Percentiles rank a stretch among this genome's conserved stretches.
Conservation (phyloP, 2,329 filamentous ascomycete genomes). For the Parasarocladium wereldwijsianum region DNA sequence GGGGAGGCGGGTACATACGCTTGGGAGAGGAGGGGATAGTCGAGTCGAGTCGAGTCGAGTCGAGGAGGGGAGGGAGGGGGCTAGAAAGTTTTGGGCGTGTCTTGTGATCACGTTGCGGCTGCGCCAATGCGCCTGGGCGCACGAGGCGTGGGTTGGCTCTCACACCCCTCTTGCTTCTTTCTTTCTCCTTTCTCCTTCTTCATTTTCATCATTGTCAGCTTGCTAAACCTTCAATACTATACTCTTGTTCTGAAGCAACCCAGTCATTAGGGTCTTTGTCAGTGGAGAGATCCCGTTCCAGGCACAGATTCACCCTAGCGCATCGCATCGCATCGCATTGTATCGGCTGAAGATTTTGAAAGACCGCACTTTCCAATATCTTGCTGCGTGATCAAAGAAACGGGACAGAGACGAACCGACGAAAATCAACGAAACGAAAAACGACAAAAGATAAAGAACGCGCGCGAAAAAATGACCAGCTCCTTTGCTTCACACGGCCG, state of each 20-base stretch:
- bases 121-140: background rate
- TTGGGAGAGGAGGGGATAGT: background rate
- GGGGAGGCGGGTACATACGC: no score
- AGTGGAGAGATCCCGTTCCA: no score
- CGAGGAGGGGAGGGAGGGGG: no score
- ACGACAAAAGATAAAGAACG: background rate
- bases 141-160: background rate
- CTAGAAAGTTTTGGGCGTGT: constrained; percentile 2
- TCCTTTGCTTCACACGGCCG: constrained; percentile 52
- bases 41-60: no score
- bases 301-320: constrained; percentile 1
- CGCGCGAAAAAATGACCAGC: constrained; percentile 19
- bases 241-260: background rate
- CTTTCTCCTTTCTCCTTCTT: constrained; percentile 1
- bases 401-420: background rate
- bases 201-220: background rate
- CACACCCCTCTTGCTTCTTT: background rate
- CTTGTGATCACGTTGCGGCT: constrained; percentile 3
- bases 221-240: background rate
- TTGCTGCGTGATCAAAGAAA: background rate
- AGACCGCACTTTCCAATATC: background rate
- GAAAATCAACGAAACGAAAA: background rate
- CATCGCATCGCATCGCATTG: no score
- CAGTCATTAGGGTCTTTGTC: no score
- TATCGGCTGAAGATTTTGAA: no score